Evolutionary conservation across 1,284 basidiomycete species (phyloP), one percentile per base, ranked within the genome.

Genomic region (Fomitopsis schrenkii): DNA sequence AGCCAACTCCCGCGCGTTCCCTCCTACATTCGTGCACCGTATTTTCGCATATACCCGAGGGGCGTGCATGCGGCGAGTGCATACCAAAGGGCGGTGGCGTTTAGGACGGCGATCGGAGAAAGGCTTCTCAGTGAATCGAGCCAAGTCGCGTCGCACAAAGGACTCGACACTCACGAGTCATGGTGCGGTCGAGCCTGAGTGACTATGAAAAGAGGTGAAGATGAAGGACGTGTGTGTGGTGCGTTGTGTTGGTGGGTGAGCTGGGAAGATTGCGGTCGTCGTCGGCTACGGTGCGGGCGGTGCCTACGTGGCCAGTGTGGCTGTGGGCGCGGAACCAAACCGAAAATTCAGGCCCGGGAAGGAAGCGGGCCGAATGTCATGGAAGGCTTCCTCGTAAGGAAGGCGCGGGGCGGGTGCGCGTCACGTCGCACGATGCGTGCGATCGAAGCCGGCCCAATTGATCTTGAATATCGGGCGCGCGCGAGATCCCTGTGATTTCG

Each of bases 1-100:
- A 73, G 89, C 90, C 74, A 77, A 80, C 17, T 93, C 90, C 59
- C 90, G 84, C 73, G 93, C 90, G 72, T 93, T 91, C 67, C 90
- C 90, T 70, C 90, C 90, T 93, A 68, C 22, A 59, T 41, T 19
- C 30, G 48, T 30, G 46, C 28, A 36, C 36, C 5, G 38, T 3
- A 40, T 40, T 40, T 33, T 2, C 28, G 28, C 7, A 26, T 26
- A 28, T 22, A 33, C 48, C 28, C 48, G 14, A 8, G 6, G 14
- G 3, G 10, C 9, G 12, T 12, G 7, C 9, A 28, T 46, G 45
- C 15, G n/a, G 44, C 8, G 17, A 45, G 15, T 15, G 44, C 19
- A 19, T 15, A 22, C 22, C n/a, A 36, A 12, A 41, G 44, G 30
- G 26, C 15, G 35, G 52, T 19, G 15, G 28, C 12, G 33, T 17